Evolutionary conservation across 2,329 filamentous ascomycete species (phyloP).

Genomic region (Claviceps humidiphila): DNA sequence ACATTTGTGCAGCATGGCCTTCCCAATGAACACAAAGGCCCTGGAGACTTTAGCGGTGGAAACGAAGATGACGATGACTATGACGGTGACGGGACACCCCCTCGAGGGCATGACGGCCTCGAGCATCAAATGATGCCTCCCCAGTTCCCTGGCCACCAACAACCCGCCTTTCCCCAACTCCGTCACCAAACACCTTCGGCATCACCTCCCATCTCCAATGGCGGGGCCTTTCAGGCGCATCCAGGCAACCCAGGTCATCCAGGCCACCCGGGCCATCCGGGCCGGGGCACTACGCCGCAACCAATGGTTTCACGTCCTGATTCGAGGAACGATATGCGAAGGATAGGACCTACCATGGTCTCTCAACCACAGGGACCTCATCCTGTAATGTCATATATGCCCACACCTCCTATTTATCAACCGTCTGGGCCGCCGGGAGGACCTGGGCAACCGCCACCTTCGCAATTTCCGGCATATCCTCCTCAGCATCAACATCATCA

Average conservation of each 20-base stretch:
- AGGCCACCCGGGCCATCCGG: too few relatives aligned
- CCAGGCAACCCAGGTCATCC: constrained; percentile 27
- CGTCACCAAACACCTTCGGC: constrained; percentile 72
- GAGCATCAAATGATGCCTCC: constrained; percentile 53
- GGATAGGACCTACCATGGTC: constrained; percentile 60
- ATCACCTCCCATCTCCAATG: constrained; percentile 77
- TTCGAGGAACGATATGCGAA: constrained; percentile 67
- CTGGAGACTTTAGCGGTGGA: constrained; percentile 77
- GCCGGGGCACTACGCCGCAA: constrained; percentile 65
- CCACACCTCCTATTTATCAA: constrained; percentile 69
- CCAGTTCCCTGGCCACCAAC: constrained; percentile 50
- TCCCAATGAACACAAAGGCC: constrained; percentile 92
- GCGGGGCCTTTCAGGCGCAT: constrained; percentile 51
- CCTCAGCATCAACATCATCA: constrained; percentile 17
- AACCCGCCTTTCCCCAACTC: constrained; percentile 61
- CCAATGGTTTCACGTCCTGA: constrained; percentile 54
- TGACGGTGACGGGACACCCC: constrained; percentile 55
- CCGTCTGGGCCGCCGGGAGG: constrained; percentile 26
- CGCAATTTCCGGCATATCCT: constrained; percentile 26
- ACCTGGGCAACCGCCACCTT: constrained; percentile 23
- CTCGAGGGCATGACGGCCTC: constrained; percentile 45
- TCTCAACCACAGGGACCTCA: constrained; percentile 49
- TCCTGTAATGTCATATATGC: constrained; percentile 65
- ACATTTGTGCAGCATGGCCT: constrained; percentile 57
- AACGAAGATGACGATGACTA: constrained; percentile 79